These are phyloP conservation scores for Macrolepiota dolichaula DNA, from an alignment of 768 basidiomycete genomes.

Conservation along the genomic window DNA sequence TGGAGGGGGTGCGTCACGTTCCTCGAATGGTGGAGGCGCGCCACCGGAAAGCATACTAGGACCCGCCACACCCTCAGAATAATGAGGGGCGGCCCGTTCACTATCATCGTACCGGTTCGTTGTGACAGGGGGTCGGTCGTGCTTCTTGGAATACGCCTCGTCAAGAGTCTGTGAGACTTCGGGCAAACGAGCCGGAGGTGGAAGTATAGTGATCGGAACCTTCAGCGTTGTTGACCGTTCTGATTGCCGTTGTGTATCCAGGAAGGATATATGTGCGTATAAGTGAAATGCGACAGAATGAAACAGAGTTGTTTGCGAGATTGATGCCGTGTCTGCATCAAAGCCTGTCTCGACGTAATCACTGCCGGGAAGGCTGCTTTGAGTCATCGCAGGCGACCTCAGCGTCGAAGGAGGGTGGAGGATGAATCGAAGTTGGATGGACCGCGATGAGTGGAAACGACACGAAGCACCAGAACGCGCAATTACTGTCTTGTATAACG, in stretches of 20 bases:
- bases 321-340: conserved; percentile 67
- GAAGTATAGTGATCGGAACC: conserved; percentile 70
- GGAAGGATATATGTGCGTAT: conserved; percentile 72
- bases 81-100: conserved; percentile 59
- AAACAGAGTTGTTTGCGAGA: conserved; percentile 78
- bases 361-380: conserved; percentile 37
- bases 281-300: conserved; percentile 82
- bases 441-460: conserved; percentile 76
- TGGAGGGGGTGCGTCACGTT: conserved; percentile 69
- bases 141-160: conserved; percentile 82
- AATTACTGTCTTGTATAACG: conserved; percentile 52
- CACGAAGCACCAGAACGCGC: conserved; percentile 90
- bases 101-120: conserved; percentile 69
- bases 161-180: conserved; percentile 72
- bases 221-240: conserved; percentile 62
- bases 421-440: conserved; percentile 77
- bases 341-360: conserved; percentile 47
- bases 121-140: conserved; percentile 72
- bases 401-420: conserved; percentile 61
- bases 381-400: conserved; percentile 45
- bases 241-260: conserved; percentile 63
- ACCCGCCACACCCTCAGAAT: conserved; percentile 70
- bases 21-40: conserved; percentile 84
- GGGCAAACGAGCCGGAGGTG: conserved; percentile 75
- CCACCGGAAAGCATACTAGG: conserved; percentile 63